Evolutionary conservation across 129 eudicot species (phyloP).

Genomic region (Cynara cardunculus): DNA sequence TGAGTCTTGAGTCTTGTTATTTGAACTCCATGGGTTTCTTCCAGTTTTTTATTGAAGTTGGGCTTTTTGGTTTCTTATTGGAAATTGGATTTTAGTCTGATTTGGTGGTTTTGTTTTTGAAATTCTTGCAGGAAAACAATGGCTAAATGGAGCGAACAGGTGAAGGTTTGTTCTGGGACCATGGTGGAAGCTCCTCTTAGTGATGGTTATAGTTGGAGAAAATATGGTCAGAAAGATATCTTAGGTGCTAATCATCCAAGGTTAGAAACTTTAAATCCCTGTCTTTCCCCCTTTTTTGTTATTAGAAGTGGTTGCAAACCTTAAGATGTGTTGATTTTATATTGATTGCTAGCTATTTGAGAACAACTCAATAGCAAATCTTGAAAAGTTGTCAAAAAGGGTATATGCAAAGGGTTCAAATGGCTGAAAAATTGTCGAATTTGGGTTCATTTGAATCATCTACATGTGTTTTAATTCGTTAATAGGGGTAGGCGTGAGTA

Average conservation of each 20-base stretch:
- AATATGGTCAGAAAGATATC: conserved; percentile 91
- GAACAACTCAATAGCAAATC: background rate
- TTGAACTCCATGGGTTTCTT: background rate
- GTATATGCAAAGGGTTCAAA: background rate
- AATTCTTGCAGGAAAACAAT: conserved; percentile 55
- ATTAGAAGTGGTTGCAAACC: conserved; percentile 2
- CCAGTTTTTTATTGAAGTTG: background rate
- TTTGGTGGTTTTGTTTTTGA: background rate
- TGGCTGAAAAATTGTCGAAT: background rate
- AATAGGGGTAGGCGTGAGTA: background rate
- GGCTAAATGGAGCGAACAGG: conserved; percentile 65
- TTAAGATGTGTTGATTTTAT: background rate
- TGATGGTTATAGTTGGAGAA: conserved; percentile 89
- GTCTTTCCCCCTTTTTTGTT: background rate
- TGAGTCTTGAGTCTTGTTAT: conserved; percentile 4
- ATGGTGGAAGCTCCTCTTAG: conserved; percentile 50
- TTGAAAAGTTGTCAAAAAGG: background rate
- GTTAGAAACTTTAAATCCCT: conserved; percentile 32
- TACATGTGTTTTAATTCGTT: background rate
- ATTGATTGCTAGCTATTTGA: background rate
- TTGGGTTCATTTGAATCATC: background rate
- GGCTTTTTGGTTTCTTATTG: background rate
- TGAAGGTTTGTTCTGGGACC: conserved; percentile 37
- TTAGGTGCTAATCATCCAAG: conserved; percentile 81
- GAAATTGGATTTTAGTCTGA: background rate